A percentile compares a stretch with the other conserved stretches of the same genome.
phyloP scores from a whole-genome alignment of 164 flowering plant species.

The Nymphaea colorata region DNA sequence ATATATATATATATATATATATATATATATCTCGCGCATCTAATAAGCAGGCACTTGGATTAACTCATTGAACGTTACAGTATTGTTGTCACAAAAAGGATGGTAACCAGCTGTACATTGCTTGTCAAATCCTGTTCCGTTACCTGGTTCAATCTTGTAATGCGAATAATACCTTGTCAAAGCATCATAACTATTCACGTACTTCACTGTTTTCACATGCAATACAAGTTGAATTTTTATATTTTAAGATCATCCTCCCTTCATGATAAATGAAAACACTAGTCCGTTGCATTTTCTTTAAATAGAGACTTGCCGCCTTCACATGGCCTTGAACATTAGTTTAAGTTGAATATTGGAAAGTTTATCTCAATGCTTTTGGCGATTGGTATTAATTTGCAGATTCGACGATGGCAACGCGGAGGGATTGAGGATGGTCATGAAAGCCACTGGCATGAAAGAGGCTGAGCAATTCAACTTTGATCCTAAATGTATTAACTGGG shows the following conservation, averaged over 20 bases:
- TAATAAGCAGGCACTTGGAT: neutral
- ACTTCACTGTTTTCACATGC: too few species aligned
- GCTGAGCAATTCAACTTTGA: constrained; percentile 29
- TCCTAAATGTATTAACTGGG: constrained; percentile 44
- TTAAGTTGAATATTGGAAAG: neutral
- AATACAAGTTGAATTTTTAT: too few species aligned
- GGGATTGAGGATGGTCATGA: constrained; percentile 17
- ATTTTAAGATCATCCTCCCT: too few species aligned
- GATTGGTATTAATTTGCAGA: constrained; percentile 12
- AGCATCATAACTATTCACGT: too few species aligned
- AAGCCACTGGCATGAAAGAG: constrained; percentile 5
- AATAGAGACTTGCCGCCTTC: neutral
- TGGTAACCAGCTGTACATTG: neutral
- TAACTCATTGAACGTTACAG: neutral
- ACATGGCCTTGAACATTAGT: neutral
- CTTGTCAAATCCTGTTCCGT: too few species aligned
- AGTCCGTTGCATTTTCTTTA: too few species aligned
- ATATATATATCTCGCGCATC: neutral
- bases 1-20: neutral
- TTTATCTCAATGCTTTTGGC: neutral
- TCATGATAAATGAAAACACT: too few species aligned
- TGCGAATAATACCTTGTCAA: too few species aligned
- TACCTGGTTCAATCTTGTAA: too few species aligned
- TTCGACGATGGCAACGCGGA: constrained; percentile 46
- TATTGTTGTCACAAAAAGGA: neutral